Base-by-base conservation (phyloP, 345 rosid genomes). In the Citrus maxima region DNA sequence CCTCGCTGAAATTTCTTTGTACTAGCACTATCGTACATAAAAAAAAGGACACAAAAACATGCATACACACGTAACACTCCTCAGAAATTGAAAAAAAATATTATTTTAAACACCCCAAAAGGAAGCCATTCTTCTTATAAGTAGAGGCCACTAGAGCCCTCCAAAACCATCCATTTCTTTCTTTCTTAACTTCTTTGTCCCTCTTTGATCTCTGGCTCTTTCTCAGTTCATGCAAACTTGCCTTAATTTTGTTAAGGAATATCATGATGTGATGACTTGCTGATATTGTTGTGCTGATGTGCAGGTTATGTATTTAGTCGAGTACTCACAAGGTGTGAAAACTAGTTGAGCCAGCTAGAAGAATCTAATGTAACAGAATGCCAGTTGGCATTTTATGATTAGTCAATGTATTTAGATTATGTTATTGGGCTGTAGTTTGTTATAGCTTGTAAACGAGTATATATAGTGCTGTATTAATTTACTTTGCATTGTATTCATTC, bases 21-120 rank as follows among this genome's bases (percentile, higher is more conserved):
- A 77, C 84, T 78, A 80, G 62, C 73, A 71, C 28, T 42, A 42
- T 14, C 70, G 80, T 58, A 65, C 86, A 69, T 24, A n/a, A 5
- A 40, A 22, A 22, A 38, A 28, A 28, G 12, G 25, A 46, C 40
- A 72, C 38, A 58, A 22, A 55, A 21, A 19, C 42, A 19, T 21
- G 7, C 25, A 10, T 68, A 42, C 49, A 42, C 25, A 4, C 3
- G 5, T 42, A 42, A 42, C 49, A 42, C 49, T 7, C 22, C 56
- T 13, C 4, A 4, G 21, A 54, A 55, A 59, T 24, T 34, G 7
- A 51, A 46, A 32, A 30, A 72, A 28, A 74, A 28, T 1, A 28
- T 59, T n/a, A 74, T 61, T 56, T 25, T 74, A 40, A 49, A 18
- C 55, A 4, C 14, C 59, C 67, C 9, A 7, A 6, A 10, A 40